phyloP scores from a whole-genome alignment of 192 early-diverging fungal genomes.

The Dispira simplex region DNA sequence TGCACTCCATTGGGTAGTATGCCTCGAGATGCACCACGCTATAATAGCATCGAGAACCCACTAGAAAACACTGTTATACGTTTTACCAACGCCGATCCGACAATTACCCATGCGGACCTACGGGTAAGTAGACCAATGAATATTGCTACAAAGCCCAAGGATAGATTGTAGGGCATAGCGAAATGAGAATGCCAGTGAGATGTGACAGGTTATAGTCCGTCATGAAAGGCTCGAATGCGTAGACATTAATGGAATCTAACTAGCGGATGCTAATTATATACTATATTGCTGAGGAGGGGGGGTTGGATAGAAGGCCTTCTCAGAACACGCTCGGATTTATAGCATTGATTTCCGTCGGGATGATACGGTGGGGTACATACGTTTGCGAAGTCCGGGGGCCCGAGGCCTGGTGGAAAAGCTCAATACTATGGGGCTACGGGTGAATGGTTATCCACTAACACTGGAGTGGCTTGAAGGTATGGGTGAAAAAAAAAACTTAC shows the following conservation, averaged over 20 bases:
- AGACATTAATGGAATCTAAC: not conserved
- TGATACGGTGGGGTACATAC: not conserved
- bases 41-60: not conserved
- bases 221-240: not conserved
- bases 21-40: no score
- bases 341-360: not conserved
- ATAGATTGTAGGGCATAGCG: not conserved
- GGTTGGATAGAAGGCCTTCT: not conserved
- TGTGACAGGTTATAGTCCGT: not conserved
- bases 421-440: not conserved
- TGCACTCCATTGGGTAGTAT: no score
- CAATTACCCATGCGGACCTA: not conserved
- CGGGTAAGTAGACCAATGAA: not conserved
- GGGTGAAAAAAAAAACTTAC: not conserved
- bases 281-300: not conserved
- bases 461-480: not conserved
- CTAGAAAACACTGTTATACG: not conserved
- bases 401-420: not conserved
- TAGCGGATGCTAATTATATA: not conserved
- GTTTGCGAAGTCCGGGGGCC: not conserved
- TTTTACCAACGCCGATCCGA: not conserved
- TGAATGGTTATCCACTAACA: not conserved
- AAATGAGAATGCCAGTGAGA: not conserved
- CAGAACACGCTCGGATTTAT: not conserved
- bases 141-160: not conserved